Conservation (phyloP, 139 green algal species). For the Gonium pectorale region DNA sequence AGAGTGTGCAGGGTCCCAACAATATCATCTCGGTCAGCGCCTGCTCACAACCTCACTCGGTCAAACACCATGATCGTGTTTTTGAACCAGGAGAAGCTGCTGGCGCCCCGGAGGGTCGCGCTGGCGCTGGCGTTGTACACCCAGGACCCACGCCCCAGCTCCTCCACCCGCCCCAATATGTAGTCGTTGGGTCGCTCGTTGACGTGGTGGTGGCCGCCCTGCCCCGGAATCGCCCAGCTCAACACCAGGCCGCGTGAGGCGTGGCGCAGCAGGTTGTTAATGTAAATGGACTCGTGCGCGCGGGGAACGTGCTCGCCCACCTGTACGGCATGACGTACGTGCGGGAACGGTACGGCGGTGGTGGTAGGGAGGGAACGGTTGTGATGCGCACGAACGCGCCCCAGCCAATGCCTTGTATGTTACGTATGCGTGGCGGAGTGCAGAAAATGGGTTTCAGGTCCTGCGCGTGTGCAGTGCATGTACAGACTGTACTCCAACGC, state of each 20-base stretch:
- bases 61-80: conserved; percentile 45
- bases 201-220: conserved; percentile 27
- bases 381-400: not conserved
- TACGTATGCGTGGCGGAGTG: too few species aligned
- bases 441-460: too few species aligned
- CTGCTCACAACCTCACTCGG: too few species aligned
- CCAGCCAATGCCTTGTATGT: not conserved
- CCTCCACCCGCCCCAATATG: not conserved
- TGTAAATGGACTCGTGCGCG: not conserved
- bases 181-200: conserved; percentile 26
- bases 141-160: not conserved
- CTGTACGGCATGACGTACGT: too few species aligned
- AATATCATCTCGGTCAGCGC: too few species aligned
- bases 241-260: conserved; percentile 21
- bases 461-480: too few species aligned
- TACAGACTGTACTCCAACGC: too few species aligned
- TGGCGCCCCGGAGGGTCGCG: not conserved
- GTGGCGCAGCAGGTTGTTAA: conserved; percentile 28
- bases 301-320: conserved; percentile 22
- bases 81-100: conserved; percentile 19
- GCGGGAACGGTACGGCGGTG: not conserved
- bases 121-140: not conserved
- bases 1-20: too few species aligned
- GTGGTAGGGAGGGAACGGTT: too few species aligned
- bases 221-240: conserved; percentile 39